These are phyloP conservation scores for Apophysomyces sp. DNA, from an alignment of 371 early-diverging fungal genomes.

Conservation along the genomic window DNA sequence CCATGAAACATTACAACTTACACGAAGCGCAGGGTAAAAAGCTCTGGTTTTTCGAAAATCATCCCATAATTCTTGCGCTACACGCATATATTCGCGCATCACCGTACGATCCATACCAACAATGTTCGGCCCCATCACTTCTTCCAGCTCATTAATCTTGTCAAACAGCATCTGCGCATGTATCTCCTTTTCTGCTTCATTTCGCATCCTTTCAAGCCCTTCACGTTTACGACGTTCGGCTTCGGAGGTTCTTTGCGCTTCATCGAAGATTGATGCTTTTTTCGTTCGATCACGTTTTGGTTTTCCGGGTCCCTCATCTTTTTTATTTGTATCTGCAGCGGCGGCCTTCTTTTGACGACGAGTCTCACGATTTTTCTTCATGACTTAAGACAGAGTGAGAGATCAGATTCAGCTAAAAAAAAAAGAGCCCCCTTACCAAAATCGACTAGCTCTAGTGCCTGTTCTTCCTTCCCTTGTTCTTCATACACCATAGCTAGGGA, in stretches of 20 bases:
- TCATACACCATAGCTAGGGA: constrained; percentile 83
- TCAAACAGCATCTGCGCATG: constrained; percentile 17
- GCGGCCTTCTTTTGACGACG: constrained; percentile 16
- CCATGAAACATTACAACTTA: constrained; percentile 11
- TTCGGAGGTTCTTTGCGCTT: not conserved
- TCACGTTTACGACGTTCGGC: constrained; percentile 6
- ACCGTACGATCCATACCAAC: constrained; percentile 20
- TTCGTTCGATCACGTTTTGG: not conserved
- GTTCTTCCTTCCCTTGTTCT: constrained; percentile 75
- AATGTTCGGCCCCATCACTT: constrained; percentile 19
- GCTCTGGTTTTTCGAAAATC: constrained; percentile 51
- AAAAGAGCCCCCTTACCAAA: constrained; percentile 53
- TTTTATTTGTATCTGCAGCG: not conserved
- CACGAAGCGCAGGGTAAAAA: constrained; percentile 57
- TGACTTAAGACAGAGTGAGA: constrained; percentile 15
- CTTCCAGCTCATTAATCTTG: constrained; percentile 33
- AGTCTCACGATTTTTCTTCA: constrained; percentile 29
- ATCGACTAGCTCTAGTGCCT: constrained; percentile 66
- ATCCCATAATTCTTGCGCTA: constrained; percentile 45
- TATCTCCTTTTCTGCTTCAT: constrained; percentile 25
- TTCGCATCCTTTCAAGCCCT: not conserved
- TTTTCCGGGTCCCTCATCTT: not conserved
- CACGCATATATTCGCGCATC: constrained; percentile 51
- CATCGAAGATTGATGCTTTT: constrained; percentile 9
- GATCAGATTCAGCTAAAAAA: too few relatives aligned